Conservation (phyloP, 495 filamentous ascomycete genomes). For the Aspergillus funiculosus region DNA sequence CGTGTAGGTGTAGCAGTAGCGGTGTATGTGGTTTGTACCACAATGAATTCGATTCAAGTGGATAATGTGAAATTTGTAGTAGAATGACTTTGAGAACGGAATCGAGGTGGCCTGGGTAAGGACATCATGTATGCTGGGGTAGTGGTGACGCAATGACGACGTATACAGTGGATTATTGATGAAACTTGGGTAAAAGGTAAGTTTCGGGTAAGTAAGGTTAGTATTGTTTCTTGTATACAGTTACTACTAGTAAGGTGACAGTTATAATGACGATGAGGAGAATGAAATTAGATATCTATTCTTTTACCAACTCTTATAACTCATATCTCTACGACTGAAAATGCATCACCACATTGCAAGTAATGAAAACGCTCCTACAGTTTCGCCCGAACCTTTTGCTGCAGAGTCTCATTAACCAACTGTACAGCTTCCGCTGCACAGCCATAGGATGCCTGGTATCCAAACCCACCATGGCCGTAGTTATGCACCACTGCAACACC, state of each 20-base stretch:
- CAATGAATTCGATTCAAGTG: background rate
- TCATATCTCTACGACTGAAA: too few species aligned
- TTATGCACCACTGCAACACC: constrained; percentile 83
- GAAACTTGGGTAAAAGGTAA: background rate
- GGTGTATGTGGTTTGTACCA: too few species aligned
- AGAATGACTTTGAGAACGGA: background rate
- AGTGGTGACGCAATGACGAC: constrained; percentile 15
- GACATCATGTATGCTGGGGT: background rate
- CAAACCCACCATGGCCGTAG: constrained; percentile 94
- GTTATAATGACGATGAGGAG: too few species aligned
- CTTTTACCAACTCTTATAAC: too few species aligned
- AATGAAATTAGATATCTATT: too few species aligned
- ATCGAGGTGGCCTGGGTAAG: background rate
- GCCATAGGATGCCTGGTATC: constrained; percentile 83
- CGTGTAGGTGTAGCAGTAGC: background rate
- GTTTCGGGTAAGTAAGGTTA: background rate
- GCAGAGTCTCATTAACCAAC: constrained; percentile 61
- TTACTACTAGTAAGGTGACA: too few species aligned
- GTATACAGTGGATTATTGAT: background rate
- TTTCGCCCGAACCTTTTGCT: constrained; percentile 30
- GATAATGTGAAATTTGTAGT: background rate
- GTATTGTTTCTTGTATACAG: too few species aligned
- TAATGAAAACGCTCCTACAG: constrained; percentile 20
- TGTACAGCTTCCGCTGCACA: constrained; percentile 64
- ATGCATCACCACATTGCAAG: background rate